These are phyloP conservation scores for Urochloa ruziziensis DNA, from an alignment of 176 grass and related monocot genomes.

Conservation along the genomic window DNA sequence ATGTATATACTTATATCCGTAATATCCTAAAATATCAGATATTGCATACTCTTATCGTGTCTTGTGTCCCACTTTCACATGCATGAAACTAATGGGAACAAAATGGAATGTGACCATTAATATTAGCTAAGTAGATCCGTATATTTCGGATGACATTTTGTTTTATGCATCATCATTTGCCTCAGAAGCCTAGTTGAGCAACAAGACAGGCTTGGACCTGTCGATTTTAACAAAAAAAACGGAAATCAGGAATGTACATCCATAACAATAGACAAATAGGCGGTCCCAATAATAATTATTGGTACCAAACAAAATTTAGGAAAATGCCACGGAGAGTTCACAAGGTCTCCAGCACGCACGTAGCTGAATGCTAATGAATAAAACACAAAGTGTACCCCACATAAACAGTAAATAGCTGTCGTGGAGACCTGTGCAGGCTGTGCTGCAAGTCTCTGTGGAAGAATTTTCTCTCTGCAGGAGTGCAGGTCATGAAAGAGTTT, in stretches of 20 bases:
- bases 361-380: not conserved
- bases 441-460: not conserved
- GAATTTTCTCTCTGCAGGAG: not conserved
- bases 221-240: not conserved
- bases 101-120: not conserved
- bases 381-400: not conserved
- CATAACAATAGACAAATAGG: constrained; percentile 14
- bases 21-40: not conserved
- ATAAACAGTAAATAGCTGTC: not conserved
- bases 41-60: not conserved
- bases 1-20: not conserved
- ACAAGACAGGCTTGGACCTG: not conserved
- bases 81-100: not conserved
- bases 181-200: not conserved
- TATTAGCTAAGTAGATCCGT: not conserved
- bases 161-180: not conserved
- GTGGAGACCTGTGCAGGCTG: not conserved
- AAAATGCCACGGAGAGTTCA: constrained; percentile 6
- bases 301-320: not conserved
- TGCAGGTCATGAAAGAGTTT: not conserved
- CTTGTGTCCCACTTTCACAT: not conserved
- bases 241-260: not conserved
- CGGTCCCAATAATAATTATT: constrained; percentile 3
- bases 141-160: not conserved
- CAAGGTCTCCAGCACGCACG: not conserved